A percentile compares a stretch with the other conserved stretches of the same genome.
These are phyloP conservation scores for Fraxinus velutina DNA, from an alignment of 305 asterid species.

Conservation along the genomic window DNA sequence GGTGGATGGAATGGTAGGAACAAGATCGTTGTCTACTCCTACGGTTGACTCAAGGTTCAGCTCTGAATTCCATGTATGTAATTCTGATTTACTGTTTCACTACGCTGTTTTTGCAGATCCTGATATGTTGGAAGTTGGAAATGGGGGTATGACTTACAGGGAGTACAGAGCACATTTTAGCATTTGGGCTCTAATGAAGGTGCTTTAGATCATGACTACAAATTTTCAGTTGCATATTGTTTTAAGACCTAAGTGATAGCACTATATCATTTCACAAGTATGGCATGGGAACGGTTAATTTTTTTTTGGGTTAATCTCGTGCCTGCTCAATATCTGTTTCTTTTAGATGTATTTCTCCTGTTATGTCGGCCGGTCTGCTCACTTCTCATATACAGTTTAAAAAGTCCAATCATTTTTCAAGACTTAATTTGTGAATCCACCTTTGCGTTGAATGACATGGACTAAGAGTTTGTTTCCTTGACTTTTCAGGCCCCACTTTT, in stretches of 20 bases:
- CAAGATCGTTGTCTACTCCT: constrained; percentile 12
- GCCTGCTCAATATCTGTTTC: background rate
- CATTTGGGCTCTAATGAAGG: constrained; percentile 98
- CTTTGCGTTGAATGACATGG: background rate
- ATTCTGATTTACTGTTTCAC: background rate
- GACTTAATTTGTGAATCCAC: background rate
- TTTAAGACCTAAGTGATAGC: background rate
- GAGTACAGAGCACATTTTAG: constrained; percentile 93
- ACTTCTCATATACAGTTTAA: background rate
- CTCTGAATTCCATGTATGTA: background rate
- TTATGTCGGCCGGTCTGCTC: background rate
- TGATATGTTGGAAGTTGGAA: constrained; percentile 98
- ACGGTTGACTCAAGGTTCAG: constrained; percentile 2
- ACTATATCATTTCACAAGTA: background rate
- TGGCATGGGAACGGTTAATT: background rate
- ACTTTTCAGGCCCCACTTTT: constrained; percentile 73
- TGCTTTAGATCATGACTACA: constrained; percentile 19
- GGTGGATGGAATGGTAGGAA: constrained; percentile 98
- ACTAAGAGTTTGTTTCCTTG: constrained; percentile 17
- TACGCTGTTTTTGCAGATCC: constrained; percentile 59
- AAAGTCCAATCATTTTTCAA: background rate
- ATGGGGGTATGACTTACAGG: constrained; percentile 80
- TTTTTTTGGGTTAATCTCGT: background rate
- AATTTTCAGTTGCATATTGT: background rate
- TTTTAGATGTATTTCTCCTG: background rate